These are phyloP conservation scores for Botryotinia convoluta DNA, from an alignment of 2,329 filamentous ascomycete genomes.

Conservation along the genomic window DNA sequence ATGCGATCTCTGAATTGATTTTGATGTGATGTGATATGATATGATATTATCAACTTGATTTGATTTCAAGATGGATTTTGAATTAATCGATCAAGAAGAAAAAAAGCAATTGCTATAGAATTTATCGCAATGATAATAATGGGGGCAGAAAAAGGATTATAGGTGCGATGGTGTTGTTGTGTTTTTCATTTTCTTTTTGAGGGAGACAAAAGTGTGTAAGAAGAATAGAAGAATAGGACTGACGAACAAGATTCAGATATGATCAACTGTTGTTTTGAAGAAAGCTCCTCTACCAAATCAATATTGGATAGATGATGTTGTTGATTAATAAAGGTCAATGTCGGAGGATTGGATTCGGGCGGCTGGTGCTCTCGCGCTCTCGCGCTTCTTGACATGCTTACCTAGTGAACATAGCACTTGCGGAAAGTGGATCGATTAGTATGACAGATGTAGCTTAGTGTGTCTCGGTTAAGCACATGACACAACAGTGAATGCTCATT, in stretches of 20 bases:
- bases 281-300: slow-evolving; percentile 1
- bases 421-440: background rate
- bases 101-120: slow-evolving; percentile 9
- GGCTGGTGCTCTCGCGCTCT: slow-evolving; percentile 11
- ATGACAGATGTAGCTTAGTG: background rate
- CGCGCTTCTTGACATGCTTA: background rate
- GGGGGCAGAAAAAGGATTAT: slow-evolving; percentile 34
- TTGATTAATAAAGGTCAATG: background rate
- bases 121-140: slow-evolving; percentile 25
- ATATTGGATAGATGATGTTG: slow-evolving; percentile 16
- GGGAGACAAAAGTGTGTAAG: slow-evolving; percentile 28
- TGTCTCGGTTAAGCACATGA: background rate
- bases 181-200: slow-evolving; percentile 5
- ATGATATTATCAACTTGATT: slow-evolving; percentile 7
- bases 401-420: background rate
- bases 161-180: background rate
- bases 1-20: slow-evolving; percentile 18
- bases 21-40: slow-evolving; percentile 23
- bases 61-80: slow-evolving; percentile 7
- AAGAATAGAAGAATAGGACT: slow-evolving; percentile 28
- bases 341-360: background rate
- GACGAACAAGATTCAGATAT: slow-evolving; percentile 38
- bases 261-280: slow-evolving; percentile 12
- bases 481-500: rapidly evolving
- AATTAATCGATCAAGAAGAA: slow-evolving; percentile 17